Base-by-base conservation (phyloP, 768 basidiomycete species). In the Thelephora aurantiotincta region DNA sequence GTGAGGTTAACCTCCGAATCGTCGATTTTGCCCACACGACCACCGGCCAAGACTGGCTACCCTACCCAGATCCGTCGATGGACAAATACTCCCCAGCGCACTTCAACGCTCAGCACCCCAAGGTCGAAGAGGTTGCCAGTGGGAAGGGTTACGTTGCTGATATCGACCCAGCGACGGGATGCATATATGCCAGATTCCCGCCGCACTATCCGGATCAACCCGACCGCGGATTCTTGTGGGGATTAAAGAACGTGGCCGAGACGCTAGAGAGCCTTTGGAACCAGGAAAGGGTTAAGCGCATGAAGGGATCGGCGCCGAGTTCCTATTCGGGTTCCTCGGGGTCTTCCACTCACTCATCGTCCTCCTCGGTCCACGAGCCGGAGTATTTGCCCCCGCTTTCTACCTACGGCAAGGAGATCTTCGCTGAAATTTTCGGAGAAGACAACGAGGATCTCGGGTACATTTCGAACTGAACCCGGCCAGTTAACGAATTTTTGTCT, bases 1-100 rank as follows among this genome's bases (percentile, higher is more conserved):
- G 96, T 30, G 94, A 96, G 60, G 77, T 98, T 50, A 90, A 88
- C 59, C 86, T 99, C 52, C 89, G 93, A 33, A 80, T 99, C 45
- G 96, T 99, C 48, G 96, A 99, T 65, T 99, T 99, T 65, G 96
- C 94, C 11, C 94, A 97, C 60, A 97, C 96, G 45, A 97, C 92
- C 7, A 97, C 93, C 1, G 96, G 96, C 11, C 73, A 73, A 19
- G 96, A 99, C 63, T 98, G 89, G 77, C 63, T 86, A 37, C 73
- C 81, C 11, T 73, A 74, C 58, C 75, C 80, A 1, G 64, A 72
- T 2, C 62, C 69, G 18, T 41, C 38, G 14, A 18, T 41, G 18
- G 38, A 41, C 22, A 16, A 22, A 11, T 41, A 41, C 22, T 41
- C 38, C 14, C 38, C 38, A 18, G 38, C 18, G 38, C 22, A 41